These are phyloP conservation scores for Polygonum maritimum DNA, from an alignment of 148 eudicot genomes.

Conservation along the genomic window DNA sequence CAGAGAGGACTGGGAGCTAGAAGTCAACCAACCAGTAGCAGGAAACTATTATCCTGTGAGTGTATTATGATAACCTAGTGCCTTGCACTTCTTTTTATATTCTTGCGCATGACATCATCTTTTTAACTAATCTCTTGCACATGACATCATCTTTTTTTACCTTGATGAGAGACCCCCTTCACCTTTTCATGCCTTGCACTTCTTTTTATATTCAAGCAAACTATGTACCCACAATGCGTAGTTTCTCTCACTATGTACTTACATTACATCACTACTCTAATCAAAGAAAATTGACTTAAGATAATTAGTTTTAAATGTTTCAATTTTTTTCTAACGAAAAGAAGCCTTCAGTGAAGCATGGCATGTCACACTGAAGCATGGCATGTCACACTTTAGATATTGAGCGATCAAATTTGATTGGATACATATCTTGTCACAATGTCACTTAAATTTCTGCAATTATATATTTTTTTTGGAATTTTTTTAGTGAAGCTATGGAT, in stretches of 20 bases:
- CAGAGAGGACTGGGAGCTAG: slow-evolving; percentile 67
- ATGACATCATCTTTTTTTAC: background rate
- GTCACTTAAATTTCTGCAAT: background rate
- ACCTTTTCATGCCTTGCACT: background rate
- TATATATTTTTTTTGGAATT: background rate
- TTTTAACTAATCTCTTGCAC: background rate
- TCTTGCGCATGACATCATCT: background rate
- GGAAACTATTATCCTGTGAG: slow-evolving; percentile 82
- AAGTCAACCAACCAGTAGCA: slow-evolving; percentile 58
- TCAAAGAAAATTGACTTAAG: background rate
- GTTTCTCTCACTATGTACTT: background rate
- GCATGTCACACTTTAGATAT: background rate
- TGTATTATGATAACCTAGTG: background rate
- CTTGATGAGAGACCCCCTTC: background rate
- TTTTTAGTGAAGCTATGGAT: background rate
- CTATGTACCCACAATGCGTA: background rate
- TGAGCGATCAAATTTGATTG: background rate
- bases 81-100: too few relatives aligned
- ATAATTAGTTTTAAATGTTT: background rate
- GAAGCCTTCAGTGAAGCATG: background rate
- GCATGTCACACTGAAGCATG: background rate
- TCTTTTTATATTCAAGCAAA: background rate
- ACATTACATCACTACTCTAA: background rate
- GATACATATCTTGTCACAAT: background rate
- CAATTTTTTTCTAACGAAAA: too few relatives aligned